phyloP scores from a whole-genome alignment of 2,329 filamentous ascomycete genomes.

The Cordyceps farinosa region DNA sequence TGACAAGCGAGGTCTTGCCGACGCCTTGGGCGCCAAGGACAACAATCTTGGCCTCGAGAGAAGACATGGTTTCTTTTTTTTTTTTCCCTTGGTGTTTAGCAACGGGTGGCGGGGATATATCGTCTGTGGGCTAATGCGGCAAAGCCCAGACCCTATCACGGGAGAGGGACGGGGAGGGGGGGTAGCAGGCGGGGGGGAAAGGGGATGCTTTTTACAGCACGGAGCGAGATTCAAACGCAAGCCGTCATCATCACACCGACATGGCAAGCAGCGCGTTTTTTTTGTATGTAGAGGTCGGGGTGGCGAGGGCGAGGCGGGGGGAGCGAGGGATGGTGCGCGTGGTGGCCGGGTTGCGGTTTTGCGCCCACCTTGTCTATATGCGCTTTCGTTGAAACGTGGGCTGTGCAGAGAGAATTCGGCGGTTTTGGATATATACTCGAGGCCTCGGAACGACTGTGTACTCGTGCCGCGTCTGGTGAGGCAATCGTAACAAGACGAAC shows the following conservation, averaged over 20 bases:
- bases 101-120: background rate
- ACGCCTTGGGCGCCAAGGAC: slow-evolving; percentile 77
- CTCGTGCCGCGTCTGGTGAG: background rate
- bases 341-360: background rate
- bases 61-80: slow-evolving; percentile 40
- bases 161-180: background rate
- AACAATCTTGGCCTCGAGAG: slow-evolving; percentile 77
- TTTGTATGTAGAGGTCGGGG: background rate
- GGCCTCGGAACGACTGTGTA: background rate
- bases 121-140: no score
- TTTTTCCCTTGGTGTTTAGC: no score
- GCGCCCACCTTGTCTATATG: background rate
- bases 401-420: no score
- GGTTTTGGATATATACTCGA: no score
- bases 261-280: background rate
- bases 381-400: background rate
- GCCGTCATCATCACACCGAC: slow-evolving; percentile 1
- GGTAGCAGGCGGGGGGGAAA: background rate
- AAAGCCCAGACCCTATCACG: no score
- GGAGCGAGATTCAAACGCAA: background rate
- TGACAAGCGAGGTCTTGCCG: slow-evolving; percentile 74
- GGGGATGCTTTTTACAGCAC: slow-evolving; percentile 7
- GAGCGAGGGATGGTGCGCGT: background rate
- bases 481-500: background rate
- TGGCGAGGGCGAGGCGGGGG: background rate